These are phyloP conservation scores for Aspergillus indologenus DNA, from an alignment of 495 filamentous ascomycete genomes.

Conservation along the genomic window DNA sequence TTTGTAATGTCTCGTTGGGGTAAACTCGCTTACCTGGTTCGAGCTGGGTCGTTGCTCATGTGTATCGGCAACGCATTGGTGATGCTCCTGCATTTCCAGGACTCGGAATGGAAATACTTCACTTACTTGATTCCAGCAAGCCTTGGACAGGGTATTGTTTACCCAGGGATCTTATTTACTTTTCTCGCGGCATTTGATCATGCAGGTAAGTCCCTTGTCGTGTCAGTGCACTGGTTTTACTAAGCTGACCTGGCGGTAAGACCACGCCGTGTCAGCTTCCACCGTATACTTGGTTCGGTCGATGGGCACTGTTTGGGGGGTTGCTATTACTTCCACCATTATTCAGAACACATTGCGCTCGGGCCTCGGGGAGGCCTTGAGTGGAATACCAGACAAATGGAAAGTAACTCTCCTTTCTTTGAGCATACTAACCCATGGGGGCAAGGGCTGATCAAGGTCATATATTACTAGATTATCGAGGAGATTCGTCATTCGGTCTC, in stretches of 20 bases:
- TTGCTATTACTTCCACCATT: conserved; percentile 59
- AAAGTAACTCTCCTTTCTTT: conserved; percentile 52
- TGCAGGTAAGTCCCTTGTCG: conserved; percentile 40
- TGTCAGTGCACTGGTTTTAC: neutral
- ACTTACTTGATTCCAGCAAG: conserved; percentile 63
- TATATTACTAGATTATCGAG: conserved; percentile 10
- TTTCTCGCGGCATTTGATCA: conserved; percentile 63
- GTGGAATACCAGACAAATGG: conserved; percentile 62
- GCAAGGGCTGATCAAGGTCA: neutral
- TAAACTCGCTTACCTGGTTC: conserved; percentile 52
- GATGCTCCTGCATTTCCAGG: conserved; percentile 52
- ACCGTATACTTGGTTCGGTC: conserved; percentile 63
- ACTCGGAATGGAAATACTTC: conserved; percentile 60
- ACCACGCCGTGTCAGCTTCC: conserved; percentile 63
- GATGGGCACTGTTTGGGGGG: conserved; percentile 61
- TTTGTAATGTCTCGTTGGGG: conserved; percentile 66
- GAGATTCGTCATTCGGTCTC: conserved; percentile 59
- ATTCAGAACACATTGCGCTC: conserved; percentile 61
- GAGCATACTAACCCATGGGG: neutral
- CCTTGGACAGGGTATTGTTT: conserved; percentile 62
- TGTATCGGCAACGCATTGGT: conserved; percentile 56
- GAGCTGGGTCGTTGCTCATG: conserved; percentile 56
- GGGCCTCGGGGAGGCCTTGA: conserved; percentile 54
- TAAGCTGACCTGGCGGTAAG: conserved; percentile 26
- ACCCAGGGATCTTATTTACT: conserved; percentile 61